phyloP scores from a whole-genome alignment of 1,139 yeast genomes.

The Petasospora fabianii region DNA sequence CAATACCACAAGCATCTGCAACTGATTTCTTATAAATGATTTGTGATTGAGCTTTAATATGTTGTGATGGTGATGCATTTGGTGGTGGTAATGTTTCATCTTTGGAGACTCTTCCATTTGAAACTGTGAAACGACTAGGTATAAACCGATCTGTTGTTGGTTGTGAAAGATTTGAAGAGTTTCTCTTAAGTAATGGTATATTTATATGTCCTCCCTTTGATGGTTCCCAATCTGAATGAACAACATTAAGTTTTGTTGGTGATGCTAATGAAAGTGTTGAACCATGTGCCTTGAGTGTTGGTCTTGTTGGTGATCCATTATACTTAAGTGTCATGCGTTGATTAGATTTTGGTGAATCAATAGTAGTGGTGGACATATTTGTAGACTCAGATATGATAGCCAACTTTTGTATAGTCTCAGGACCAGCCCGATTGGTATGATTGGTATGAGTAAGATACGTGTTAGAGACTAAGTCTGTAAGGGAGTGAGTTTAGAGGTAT shows the following conservation, averaged over 20 bases:
- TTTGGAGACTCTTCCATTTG: slow-evolving; percentile 37
- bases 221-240: slow-evolving; percentile 37
- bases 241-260: slow-evolving; percentile 45
- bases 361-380: slow-evolving; percentile 16
- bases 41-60: slow-evolving; percentile 66
- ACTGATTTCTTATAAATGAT: slow-evolving; percentile 78
- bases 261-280: slow-evolving; percentile 37
- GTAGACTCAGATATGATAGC: too few species aligned
- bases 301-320: slow-evolving; percentile 19
- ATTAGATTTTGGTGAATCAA: slow-evolving; percentile 16
- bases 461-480: too few species aligned
- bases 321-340: slow-evolving; percentile 15
- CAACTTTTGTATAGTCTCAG: too few species aligned
- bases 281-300: slow-evolving; percentile 18
- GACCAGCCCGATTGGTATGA: too few species aligned
- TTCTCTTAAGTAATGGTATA: slow-evolving; percentile 21
- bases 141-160: slow-evolving; percentile 45
- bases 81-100: slow-evolving; percentile 37
- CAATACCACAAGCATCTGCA: slow-evolving; percentile 92
- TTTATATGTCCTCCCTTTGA: slow-evolving; percentile 19
- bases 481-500: too few species aligned
- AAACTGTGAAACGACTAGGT: slow-evolving; percentile 48
- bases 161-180: slow-evolving; percentile 19
- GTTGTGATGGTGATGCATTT: slow-evolving; percentile 45
- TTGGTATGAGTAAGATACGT: too few species aligned